Conservation (phyloP, 2,329 filamentous ascomycete species). For the Alternaria sp. region DNA sequence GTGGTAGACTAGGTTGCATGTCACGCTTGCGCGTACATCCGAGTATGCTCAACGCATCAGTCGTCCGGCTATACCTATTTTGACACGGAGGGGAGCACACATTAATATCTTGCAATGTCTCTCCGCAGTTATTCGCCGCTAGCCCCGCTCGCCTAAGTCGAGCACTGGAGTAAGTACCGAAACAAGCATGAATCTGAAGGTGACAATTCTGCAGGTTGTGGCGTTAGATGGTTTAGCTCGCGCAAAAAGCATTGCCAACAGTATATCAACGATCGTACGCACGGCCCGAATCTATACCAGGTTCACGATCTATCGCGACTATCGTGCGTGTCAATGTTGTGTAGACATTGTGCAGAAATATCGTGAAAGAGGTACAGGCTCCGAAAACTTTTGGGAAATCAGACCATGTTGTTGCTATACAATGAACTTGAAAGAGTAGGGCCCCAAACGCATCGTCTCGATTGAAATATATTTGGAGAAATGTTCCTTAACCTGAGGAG, state of each 20-base stretch:
- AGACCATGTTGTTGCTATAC: background rate
- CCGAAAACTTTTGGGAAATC: background rate
- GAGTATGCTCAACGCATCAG: conserved; percentile 1
- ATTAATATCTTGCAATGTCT: conserved; percentile 47
- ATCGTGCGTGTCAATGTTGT: background rate
- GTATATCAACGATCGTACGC: background rate
- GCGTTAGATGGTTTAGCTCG: background rate
- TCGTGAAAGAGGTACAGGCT: background rate
- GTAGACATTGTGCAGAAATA: background rate
- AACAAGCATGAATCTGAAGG: background rate
- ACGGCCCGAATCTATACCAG: background rate
- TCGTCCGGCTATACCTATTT: conserved; percentile 5
- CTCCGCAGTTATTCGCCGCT: conserved; percentile 4
- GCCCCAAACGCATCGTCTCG: background rate
- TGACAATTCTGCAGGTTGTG: background rate
- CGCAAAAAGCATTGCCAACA: background rate
- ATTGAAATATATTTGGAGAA: background rate
- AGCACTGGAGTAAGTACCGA: background rate
- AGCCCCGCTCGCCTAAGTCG: background rate
- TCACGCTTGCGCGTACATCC: background rate
- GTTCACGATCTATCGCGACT: background rate
- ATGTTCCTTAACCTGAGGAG: background rate
- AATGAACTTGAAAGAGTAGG: background rate
- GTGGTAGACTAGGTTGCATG: conserved; percentile 1
- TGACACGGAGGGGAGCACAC: conserved; percentile 10